These are phyloP conservation scores for Paracoccidioides lutzii DNA, from an alignment of 2,329 filamentous ascomycete species.

Conservation along the genomic window DNA sequence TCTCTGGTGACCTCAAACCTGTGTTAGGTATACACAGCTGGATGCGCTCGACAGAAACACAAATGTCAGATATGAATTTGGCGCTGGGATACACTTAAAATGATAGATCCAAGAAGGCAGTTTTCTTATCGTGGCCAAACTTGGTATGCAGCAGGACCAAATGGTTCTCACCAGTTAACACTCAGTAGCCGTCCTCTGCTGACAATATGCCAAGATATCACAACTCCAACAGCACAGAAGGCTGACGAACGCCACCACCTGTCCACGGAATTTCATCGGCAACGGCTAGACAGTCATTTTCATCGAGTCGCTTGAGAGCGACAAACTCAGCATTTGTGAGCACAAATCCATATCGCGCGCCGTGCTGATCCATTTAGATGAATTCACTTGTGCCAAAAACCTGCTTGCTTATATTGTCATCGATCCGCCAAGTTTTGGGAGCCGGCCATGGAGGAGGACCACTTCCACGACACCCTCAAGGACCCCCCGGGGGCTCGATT, in stretches of 20 bases:
- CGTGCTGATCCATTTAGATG: conserved; percentile 4
- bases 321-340: conserved; percentile 10
- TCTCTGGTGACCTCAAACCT: too few species aligned
- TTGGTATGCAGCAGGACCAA: too few species aligned
- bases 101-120: too few species aligned
- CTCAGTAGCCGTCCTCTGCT: neutral
- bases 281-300: neutral
- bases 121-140: too few species aligned
- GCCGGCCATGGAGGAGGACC: neutral
- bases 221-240: neutral
- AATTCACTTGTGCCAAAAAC: conserved; percentile 4
- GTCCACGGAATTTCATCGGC: neutral
- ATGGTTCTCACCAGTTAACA: too few species aligned
- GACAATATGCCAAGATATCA: neutral
- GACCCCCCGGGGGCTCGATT: conserved; percentile 2
- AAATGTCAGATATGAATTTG: too few species aligned
- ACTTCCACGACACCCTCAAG: conserved; percentile 6
- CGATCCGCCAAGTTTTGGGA: neutral
- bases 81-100: too few species aligned
- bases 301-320: neutral
- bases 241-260: neutral
- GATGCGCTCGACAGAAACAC: too few species aligned
- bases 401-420: conserved; percentile 1
- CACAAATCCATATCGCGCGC: conserved; percentile 4
- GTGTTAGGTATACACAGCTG: too few species aligned